phyloP scores from a whole-genome alignment of 495 filamentous ascomycete species.

The Penicillium pancosmium region DNA sequence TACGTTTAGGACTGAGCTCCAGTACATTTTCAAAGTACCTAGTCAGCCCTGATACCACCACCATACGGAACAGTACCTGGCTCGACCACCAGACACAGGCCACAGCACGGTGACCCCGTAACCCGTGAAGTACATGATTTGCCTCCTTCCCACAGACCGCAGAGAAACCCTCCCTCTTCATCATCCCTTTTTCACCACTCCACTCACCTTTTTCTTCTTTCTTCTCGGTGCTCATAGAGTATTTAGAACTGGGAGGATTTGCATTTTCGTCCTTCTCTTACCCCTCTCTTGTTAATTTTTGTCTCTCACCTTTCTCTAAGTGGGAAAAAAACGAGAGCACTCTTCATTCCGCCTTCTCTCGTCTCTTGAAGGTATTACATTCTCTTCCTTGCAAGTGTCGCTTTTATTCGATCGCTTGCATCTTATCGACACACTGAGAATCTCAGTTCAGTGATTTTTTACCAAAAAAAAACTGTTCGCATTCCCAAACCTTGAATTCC shows the following conservation, averaged over 20 bases:
- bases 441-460: constrained; percentile 17
- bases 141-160: constrained; percentile 37
- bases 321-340: constrained; percentile 21
- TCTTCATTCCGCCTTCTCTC: constrained; percentile 27
- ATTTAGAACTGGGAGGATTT: constrained; percentile 41
- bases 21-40: not conserved
- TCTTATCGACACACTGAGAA: constrained; percentile 12
- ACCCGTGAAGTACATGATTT: constrained; percentile 27
- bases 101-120: constrained; percentile 5
- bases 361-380: constrained; percentile 18
- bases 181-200: constrained; percentile 34
- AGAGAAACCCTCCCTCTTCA: constrained; percentile 22
- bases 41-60: not conserved
- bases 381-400: constrained; percentile 33
- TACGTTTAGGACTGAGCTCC: not conserved
- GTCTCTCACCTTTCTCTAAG: constrained; percentile 14
- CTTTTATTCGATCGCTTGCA: constrained; percentile 25
- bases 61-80: not conserved
- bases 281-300: constrained; percentile 28
- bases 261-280: constrained; percentile 37
- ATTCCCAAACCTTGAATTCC: not conserved
- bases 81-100: constrained; percentile 1
- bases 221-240: constrained; percentile 45
- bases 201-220: constrained; percentile 28
- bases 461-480: constrained; percentile 22